Conservation (phyloP, 345 rosid genomes). For the Rhizophora apiculata region DNA sequence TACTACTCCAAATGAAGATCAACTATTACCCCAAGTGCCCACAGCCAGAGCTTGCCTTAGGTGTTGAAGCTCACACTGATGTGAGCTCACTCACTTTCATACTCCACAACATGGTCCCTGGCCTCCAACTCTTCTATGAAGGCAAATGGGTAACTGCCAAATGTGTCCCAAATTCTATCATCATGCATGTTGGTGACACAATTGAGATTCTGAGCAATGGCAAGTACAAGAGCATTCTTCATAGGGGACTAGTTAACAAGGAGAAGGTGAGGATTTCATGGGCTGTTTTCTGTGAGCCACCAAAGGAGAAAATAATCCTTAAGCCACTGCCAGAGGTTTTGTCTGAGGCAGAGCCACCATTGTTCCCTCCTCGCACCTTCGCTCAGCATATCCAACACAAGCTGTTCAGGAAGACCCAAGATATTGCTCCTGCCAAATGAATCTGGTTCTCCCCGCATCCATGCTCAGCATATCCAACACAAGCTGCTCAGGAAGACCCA, state of each 20-base stretch:
- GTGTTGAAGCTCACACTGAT: constrained; percentile 88
- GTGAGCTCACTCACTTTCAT: constrained; percentile 73
- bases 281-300: constrained; percentile 98
- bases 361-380: constrained; percentile 90
- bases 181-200: constrained; percentile 86
- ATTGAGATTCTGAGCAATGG: constrained; percentile 87
- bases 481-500: constrained; percentile 77
- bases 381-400: constrained; percentile 81
- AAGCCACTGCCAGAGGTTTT: constrained; percentile 72
- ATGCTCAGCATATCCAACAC: constrained; percentile 35
- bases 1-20: constrained; percentile 84
- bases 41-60: constrained; percentile 82
- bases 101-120: constrained; percentile 92
- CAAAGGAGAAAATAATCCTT: constrained; percentile 85
- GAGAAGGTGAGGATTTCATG: constrained; percentile 95
- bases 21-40: constrained; percentile 94
- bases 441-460: too few relatives aligned
- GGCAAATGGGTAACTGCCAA: constrained; percentile 77
- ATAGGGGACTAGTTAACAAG: constrained; percentile 85
- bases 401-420: constrained; percentile 68
- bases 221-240: constrained; percentile 89
- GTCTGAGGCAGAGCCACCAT: constrained; percentile 57
- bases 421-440: constrained; percentile 19
- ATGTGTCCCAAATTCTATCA: constrained; percentile 76
- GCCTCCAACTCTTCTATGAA: constrained; percentile 70